Evolutionary conservation across 768 basidiomycete genomes (phyloP).

Genomic region (Piloderma croceum): DNA sequence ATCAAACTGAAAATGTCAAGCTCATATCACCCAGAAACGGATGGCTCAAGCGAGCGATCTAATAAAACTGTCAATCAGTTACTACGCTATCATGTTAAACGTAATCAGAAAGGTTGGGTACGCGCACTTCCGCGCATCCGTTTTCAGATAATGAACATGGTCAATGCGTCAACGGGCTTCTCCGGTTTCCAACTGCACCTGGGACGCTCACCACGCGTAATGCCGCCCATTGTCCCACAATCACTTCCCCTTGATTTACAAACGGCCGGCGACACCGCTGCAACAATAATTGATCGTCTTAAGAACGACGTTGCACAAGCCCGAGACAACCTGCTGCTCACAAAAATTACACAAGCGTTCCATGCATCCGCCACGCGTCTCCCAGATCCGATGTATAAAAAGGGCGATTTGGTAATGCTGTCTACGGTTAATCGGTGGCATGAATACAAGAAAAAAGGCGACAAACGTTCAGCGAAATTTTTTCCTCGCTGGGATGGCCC

Average conservation of each 20-base stretch:
- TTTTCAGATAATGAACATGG: no score
- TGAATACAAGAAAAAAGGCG: slow-evolving; percentile 21
- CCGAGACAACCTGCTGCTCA: slow-evolving; percentile 29
- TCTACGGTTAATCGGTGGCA: slow-evolving; percentile 23
- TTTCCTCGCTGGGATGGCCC: slow-evolving; percentile 29
- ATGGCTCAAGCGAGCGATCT: no score
- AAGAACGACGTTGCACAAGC: slow-evolving; percentile 21
- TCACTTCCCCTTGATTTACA: not conserved
- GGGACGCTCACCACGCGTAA: slow-evolving; percentile 19
- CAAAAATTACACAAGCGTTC: slow-evolving; percentile 9
- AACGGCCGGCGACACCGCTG: not conserved
- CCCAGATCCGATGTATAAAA: slow-evolving; percentile 9
- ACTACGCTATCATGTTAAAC: slow-evolving; percentile 17
- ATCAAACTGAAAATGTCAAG: slow-evolving; percentile 29
- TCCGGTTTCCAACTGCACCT: slow-evolving; percentile 30
- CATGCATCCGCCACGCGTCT: slow-evolving; percentile 14
- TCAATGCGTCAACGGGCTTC: slow-evolving; percentile 27
- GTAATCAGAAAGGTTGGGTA: slow-evolving; percentile 26
- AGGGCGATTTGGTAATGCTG: slow-evolving; percentile 31
- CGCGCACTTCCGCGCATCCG: slow-evolving; percentile 19
- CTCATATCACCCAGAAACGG: slow-evolving; percentile 34
- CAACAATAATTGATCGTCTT: slow-evolving; percentile 8
- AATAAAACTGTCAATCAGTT: slow-evolving; percentile 29
- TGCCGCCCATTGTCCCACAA: slow-evolving; percentile 19
- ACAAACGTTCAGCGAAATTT: no score